Base-by-base conservation (phyloP, 805 yeast species). In the Ogataea trehaloabstinens region DNA sequence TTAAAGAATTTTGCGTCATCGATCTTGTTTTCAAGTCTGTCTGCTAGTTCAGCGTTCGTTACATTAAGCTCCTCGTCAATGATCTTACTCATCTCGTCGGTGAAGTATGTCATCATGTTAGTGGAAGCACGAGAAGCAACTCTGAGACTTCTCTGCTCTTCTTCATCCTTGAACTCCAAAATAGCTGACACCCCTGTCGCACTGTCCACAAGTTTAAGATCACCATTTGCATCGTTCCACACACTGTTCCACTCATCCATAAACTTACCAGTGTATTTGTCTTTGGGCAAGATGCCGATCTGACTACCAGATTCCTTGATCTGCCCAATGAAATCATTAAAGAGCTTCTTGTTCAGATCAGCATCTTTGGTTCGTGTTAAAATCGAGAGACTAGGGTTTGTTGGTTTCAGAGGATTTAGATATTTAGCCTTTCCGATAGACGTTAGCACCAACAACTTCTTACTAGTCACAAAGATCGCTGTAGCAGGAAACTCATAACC, bases 401-500 rank as follows among this genome's bases (percentile, higher is more conserved):
- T 64, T 8, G 70, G 55, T 24, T 73, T 68, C 53, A 88, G 70
- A 5, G 77, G 74, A 30, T 73, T 74, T 49, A 91, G 67, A 66
- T 89, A 83, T 59, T 82, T 86, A 29, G 95, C 88, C 63, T 91
- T 91, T 5, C 87, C 87, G 34, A 80, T 82, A 21, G 91, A 81
- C 0, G 97, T 90, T 41, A 90, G 71, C 38, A 91, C 67, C 4
- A 78, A 61, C 27, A 79, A 67, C 48, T 77, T 78, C 27, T 74
- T 76, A 38, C 73, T 71, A 3, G 85, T 74, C 41, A 90, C 65
- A 35, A 73, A 78, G 37, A 91, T 64, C 21, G 80, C 80, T 2
- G 97, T 89, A 35, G 93, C 93, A n/a, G 95, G 95, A 57, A 91
- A 91, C 60, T 93, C 98, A 60, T 90, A 91, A 4, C 97, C 96